phyloP scores from a whole-genome alignment of 768 basidiomycete genomes.

The Pisolithus sp. region DNA sequence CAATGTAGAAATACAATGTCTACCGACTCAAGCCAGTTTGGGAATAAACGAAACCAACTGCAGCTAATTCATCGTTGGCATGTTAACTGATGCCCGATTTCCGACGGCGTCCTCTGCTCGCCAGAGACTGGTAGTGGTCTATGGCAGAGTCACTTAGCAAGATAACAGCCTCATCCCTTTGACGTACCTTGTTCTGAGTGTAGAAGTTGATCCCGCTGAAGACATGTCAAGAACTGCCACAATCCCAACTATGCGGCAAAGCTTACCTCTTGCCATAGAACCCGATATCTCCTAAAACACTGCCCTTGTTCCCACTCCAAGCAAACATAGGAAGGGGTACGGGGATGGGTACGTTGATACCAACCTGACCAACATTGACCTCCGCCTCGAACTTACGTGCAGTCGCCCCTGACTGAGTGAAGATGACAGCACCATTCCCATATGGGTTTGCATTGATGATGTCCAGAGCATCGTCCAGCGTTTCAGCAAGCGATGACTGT shows the following conservation, averaged over 20 bases:
- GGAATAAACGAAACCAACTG: background rate
- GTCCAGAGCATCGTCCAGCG: conserved; percentile 82
- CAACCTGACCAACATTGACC: conserved; percentile 88
- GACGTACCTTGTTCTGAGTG: conserved; percentile 80
- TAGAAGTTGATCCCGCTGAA: conserved; percentile 87
- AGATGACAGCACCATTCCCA: conserved; percentile 92
- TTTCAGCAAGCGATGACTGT: conserved; percentile 71
- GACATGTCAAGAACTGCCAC: background rate
- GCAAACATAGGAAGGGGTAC: conserved; percentile 94
- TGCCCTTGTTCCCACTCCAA: conserved; percentile 93
- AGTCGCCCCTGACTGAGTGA: conserved; percentile 93
- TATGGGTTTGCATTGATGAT: conserved; percentile 89
- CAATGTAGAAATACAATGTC: background rate
- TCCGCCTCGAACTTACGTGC: conserved; percentile 87
- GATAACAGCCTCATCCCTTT: background rate
- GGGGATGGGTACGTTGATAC: conserved; percentile 88
- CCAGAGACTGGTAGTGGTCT: conserved; percentile 95
- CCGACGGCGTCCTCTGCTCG: conserved; percentile 78
- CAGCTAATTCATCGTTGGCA: conserved; percentile 72
- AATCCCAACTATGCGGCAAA: background rate
- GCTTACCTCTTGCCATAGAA: conserved; percentile 85
- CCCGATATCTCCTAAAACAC: conserved; percentile 77
- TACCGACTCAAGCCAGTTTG: background rate
- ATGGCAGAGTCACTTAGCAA: conserved; percentile 5
- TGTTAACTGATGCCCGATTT: conserved; percentile 74